Evolutionary conservation across 352 stramenopile genomes (phyloP).

Genomic region (Pythium brachiatum): DNA sequence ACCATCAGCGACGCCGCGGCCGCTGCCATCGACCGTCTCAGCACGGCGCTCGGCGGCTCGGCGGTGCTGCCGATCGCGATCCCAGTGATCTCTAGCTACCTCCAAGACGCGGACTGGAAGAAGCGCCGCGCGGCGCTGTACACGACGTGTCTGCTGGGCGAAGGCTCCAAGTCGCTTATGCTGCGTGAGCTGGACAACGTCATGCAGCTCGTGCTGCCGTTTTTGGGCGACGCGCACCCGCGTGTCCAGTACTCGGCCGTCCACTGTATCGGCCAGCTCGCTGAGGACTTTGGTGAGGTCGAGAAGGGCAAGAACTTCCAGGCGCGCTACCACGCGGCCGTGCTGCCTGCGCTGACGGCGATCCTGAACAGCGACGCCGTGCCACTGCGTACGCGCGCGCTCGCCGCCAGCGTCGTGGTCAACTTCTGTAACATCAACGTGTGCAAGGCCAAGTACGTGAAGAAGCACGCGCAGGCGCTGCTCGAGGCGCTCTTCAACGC

Average conservation of each 20-base stretch:
- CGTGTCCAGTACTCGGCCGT: conserved; percentile 82
- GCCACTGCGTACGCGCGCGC: conserved; percentile 60
- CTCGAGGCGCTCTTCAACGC: conserved; percentile 81
- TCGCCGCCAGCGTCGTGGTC: conserved; percentile 76
- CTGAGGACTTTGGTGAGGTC: conserved; percentile 80
- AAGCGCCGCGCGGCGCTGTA: conserved; percentile 80
- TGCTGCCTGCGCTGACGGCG: conserved; percentile 66
- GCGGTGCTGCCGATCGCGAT: conserved; percentile 77
- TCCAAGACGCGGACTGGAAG: conserved; percentile 63
- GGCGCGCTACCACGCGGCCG: conserved; percentile 62
- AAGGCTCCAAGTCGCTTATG: conserved; percentile 78
- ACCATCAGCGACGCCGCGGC: conserved; percentile 70
- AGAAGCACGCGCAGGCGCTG: conserved; percentile 58
- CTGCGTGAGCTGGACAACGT: conserved; percentile 78
- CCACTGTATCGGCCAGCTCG: conserved; percentile 80
- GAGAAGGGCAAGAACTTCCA: conserved; percentile 89
- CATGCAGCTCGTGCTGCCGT: conserved; percentile 61
- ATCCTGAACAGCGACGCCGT: conserved; percentile 67
- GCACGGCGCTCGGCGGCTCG: conserved; percentile 62
- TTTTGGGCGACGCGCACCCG: conserved; percentile 66
- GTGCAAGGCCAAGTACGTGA: conserved; percentile 78
- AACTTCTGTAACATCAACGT: conserved; percentile 87
- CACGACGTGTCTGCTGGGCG: conserved; percentile 70
- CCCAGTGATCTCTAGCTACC: conserved; percentile 64
- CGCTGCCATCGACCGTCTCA: conserved; percentile 76